phyloP scores from a whole-genome alignment of 2,329 filamentous ascomycete genomes.

The Neofusicoccum parvum region DNA sequence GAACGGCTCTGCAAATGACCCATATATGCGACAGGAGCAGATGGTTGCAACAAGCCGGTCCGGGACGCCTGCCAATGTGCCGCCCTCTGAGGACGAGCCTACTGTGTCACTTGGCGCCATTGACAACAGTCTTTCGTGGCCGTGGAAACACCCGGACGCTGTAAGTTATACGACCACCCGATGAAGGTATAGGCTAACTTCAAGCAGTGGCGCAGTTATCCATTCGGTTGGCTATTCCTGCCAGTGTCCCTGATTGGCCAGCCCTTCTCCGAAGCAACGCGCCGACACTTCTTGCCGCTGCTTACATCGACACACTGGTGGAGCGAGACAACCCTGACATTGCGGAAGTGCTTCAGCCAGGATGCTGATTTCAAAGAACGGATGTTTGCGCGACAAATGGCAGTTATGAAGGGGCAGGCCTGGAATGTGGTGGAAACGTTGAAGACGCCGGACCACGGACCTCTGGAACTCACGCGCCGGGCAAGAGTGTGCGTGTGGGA shows the following conservation, averaged over 20 bases:
- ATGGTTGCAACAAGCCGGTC: constrained; percentile 74
- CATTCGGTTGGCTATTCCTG: constrained; percentile 97
- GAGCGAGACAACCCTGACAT: constrained; percentile 85
- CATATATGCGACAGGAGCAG: constrained; percentile 77
- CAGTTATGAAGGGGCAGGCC: constrained; percentile 98
- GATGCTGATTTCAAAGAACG: constrained; percentile 96
- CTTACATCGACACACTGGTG: constrained; percentile 96
- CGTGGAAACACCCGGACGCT: constrained; percentile 97
- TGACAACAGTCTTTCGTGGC: constrained; percentile 97
- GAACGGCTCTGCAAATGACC: constrained; percentile 46
- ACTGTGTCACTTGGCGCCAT: constrained; percentile 85
- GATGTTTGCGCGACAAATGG: constrained; percentile 98
- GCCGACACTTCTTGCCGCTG: constrained; percentile 93
- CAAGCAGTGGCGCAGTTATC: constrained; percentile 75
- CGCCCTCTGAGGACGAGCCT: constrained; percentile 45
- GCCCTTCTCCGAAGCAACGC: constrained; percentile 90
- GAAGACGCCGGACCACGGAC: constrained; percentile 89
- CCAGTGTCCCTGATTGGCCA: constrained; percentile 95
- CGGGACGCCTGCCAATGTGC: constrained; percentile 56
- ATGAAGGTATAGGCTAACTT: constrained; percentile 27
- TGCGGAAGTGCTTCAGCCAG: constrained; percentile 85
- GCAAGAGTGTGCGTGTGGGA: constrained; percentile 97
- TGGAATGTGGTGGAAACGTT: constrained; percentile 99
- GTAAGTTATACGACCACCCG: constrained; percentile 51
- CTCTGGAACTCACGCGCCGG: constrained; percentile 86